Percentiles rank a stretch among this genome's conserved stretches.
Conservation (phyloP, 768 basidiomycete species). For the Kwoniella sp. region DNA sequence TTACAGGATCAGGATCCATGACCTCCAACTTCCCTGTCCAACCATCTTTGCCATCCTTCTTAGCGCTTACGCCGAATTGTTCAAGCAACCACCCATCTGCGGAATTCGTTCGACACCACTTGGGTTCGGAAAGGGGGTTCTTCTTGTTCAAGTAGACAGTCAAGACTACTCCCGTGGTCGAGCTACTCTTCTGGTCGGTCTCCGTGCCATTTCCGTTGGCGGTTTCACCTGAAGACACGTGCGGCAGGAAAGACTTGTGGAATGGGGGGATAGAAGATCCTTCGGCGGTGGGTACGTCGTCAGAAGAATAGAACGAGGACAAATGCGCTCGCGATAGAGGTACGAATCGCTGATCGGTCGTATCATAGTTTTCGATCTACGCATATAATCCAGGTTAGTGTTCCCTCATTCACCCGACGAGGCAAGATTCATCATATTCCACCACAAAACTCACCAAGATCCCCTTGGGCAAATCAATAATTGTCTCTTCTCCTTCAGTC, state of each 20-base stretch:
- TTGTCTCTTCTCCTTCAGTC: conserved; percentile 13
- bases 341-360: conserved; percentile 51
- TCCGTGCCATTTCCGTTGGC: background rate
- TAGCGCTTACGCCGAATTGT: conserved; percentile 29
- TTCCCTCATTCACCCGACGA: background rate
- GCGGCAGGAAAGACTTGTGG: conserved; percentile 24
- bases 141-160: conserved; percentile 73
- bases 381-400: background rate
- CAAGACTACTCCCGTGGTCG: conserved; percentile 17
- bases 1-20: conserved; percentile 89
- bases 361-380: conserved; percentile 55
- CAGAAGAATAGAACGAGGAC: conserved; percentile 17
- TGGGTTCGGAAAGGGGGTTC: conserved; percentile 88
- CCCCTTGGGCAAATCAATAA: conserved; percentile 38
- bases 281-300: conserved; percentile 5
- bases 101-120: conserved; percentile 94
- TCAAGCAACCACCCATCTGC: conserved; percentile 79
- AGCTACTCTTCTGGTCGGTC: background rate
- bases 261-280: conserved; percentile 68
- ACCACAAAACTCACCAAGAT: conserved; percentile 47
- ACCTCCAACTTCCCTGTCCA: conserved; percentile 95
- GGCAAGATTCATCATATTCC: too few relatives aligned
- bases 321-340: conserved; percentile 38
- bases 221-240: background rate
- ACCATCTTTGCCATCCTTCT: conserved; percentile 39